Evolutionary conservation across 108 stramenopile genomes (phyloP), one percentile per base, ranked within the genome.

Genomic region (Mediolabrus comicus): DNA sequence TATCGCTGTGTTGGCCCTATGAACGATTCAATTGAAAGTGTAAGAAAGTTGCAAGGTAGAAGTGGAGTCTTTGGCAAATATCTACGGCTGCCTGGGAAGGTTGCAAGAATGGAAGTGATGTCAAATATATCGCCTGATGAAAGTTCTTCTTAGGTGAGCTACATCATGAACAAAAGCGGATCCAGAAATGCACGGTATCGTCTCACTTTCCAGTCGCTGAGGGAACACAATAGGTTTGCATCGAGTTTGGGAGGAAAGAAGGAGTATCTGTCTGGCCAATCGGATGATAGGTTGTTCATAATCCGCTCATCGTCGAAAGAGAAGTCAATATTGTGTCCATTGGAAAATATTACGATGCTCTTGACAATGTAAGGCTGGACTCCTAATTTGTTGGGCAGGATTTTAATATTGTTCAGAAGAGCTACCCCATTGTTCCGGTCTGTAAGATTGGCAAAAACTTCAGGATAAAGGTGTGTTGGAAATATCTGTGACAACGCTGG

Each of bases 401-500:
- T 32, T 19, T 62, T 19, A 12, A 71, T n/a, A 13, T 62, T 16
- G 10, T 24, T 19, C 8, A 63, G 33, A 12, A 25, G 60, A 13
- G 71, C 71, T 22, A 52, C 25, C 17, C 53, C 53, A 31, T 33
- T 62, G 3, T 16, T 25, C 1, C 43, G 22, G 61, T 72, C 71
- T 17, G 71, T 72, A 12, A 72, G 43, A 36, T 72, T 72, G 27
- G 19, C 14, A 13, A 63, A 13, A 11, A 72, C 71, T 24, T 26
- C 7, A 13, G 53, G 36, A 27, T 63, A 72, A 2, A 72, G 13
- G 3, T 19, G 24, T 12, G 52, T 28, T 26, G 62, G 36, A 29
- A 72, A 72, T 11, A 72, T 62, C 38, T 72, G 71, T 25, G 62
- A 52, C 41, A 72, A 13, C 22, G 27, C 43, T 36, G 62, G 63